phyloP scores from a whole-genome alignment of 805 yeast species.

The Metschnikowia reukaufii region DNA sequence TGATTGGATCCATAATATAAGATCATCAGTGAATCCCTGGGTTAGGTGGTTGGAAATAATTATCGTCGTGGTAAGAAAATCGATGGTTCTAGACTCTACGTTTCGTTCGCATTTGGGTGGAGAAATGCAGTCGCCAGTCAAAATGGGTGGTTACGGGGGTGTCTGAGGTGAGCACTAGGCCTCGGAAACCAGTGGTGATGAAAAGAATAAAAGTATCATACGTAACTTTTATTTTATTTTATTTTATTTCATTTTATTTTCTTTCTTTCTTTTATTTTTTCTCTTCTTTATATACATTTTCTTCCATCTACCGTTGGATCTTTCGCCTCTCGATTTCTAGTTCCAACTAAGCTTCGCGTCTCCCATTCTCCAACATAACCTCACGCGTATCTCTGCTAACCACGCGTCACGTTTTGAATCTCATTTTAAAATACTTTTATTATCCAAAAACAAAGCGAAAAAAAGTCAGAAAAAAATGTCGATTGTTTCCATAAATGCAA shows the following conservation, averaged over 20 bases:
- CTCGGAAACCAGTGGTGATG: too few relatives aligned
- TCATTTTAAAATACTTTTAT: neutral
- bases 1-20: conserved; percentile 16
- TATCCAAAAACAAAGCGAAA: neutral
- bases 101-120: neutral
- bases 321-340: neutral
- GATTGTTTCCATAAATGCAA: conserved; percentile 28
- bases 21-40: too few relatives aligned
- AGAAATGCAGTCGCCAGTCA: neutral
- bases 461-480: conserved; percentile 7
- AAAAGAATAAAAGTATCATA: neutral
- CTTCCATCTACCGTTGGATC: too few relatives aligned
- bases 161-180: too few relatives aligned
- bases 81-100: too few relatives aligned
- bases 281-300: neutral
- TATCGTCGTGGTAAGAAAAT: too few relatives aligned
- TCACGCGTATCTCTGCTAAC: neutral
- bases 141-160: too few relatives aligned
- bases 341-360: neutral
- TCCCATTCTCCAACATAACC: neutral
- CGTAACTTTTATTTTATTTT: neutral
- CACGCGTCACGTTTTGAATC: neutral
- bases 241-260: neutral
- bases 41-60: too few relatives aligned
- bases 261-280: neutral